Conservation (phyloP, 805 yeast genomes). For the Cyberlindnera bimundalis region DNA sequence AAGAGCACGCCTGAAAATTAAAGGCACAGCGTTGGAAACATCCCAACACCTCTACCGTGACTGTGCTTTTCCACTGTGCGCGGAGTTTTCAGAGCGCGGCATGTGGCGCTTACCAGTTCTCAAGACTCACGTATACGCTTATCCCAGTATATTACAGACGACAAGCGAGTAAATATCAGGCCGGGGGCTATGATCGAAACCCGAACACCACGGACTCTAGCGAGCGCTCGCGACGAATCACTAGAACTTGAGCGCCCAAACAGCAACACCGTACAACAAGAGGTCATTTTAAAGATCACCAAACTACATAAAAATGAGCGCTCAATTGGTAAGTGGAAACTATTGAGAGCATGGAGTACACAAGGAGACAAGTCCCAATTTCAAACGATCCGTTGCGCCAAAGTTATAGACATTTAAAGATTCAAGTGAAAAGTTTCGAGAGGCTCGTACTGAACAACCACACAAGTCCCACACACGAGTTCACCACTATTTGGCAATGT, state of each 20-base stretch:
- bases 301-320: conserved; percentile 29
- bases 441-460: background rate
- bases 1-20: too few relatives aligned
- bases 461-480: background rate
- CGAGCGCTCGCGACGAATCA: conserved; percentile 8
- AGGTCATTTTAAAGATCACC: conserved; percentile 9
- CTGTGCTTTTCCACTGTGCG: conserved; percentile 4
- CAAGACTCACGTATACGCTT: conserved; percentile 11
- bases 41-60: conserved; percentile 6
- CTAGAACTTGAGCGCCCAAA: conserved; percentile 7
- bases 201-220: conserved; percentile 22
- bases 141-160: background rate
- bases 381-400: background rate
- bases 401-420: background rate
- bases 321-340: conserved; percentile 30
- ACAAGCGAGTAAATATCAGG: conserved; percentile 9
- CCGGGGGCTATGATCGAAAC: conserved; percentile 6
- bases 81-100: background rate
- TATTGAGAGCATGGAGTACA: conserved; percentile 9
- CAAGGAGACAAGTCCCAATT: background rate
- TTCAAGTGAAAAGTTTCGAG: conserved; percentile 16
- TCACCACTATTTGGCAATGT: background rate
- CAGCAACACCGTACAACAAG: conserved; percentile 8
- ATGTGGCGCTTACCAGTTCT: conserved; percentile 1
- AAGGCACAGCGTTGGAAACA: too few relatives aligned